Conservation (phyloP, 2,329 filamentous ascomycete genomes). For the Ustilaginoidea virens region DNA sequence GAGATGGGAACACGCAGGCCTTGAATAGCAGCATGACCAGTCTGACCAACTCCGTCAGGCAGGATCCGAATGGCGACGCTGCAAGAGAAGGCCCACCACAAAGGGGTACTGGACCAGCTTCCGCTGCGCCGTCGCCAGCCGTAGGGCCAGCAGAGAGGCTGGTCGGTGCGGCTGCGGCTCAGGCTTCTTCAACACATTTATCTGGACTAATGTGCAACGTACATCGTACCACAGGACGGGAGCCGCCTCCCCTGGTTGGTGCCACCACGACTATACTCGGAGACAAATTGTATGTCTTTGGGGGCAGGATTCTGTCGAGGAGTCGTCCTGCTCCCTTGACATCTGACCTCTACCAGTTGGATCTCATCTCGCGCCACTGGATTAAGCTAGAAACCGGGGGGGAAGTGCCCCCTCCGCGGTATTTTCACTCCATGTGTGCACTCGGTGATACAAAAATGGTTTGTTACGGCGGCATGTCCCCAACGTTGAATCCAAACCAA, state of each 20-base stretch:
- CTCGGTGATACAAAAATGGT: slow-evolving; percentile 92
- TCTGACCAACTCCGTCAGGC: slow-evolving; percentile 23
- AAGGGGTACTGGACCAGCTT: slow-evolving; percentile 36
- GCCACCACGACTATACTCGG: slow-evolving; percentile 90
- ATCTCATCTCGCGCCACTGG: slow-evolving; percentile 86
- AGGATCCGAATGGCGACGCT: slow-evolving; percentile 31
- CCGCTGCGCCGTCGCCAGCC: slow-evolving; percentile 41
- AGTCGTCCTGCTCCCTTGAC: slow-evolving; percentile 69
- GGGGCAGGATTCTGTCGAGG: slow-evolving; percentile 72
- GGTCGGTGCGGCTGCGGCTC: slow-evolving; percentile 17
- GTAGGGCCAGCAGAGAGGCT: slow-evolving; percentile 19
- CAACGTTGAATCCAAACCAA: slow-evolving; percentile 35
- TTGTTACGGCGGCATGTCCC: slow-evolving; percentile 97
- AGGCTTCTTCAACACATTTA: slow-evolving; percentile 38
- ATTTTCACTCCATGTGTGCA: slow-evolving; percentile 93
- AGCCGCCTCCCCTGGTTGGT: slow-evolving; percentile 82
- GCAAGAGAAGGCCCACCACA: slow-evolving; percentile 30
- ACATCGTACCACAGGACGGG: slow-evolving; percentile 75
- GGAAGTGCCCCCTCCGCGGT: slow-evolving; percentile 77
- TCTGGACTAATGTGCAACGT: slow-evolving; percentile 57
- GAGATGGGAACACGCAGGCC: slow-evolving; percentile 19
- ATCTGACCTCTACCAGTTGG: slow-evolving; percentile 82
- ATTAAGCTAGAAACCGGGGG: slow-evolving; percentile 72
- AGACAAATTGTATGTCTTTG: slow-evolving; percentile 94
- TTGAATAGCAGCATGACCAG: slow-evolving; percentile 32